These are phyloP conservation scores for Xylariaceae sp. DNA, from an alignment of 2,329 filamentous ascomycete species.

Conservation along the genomic window DNA sequence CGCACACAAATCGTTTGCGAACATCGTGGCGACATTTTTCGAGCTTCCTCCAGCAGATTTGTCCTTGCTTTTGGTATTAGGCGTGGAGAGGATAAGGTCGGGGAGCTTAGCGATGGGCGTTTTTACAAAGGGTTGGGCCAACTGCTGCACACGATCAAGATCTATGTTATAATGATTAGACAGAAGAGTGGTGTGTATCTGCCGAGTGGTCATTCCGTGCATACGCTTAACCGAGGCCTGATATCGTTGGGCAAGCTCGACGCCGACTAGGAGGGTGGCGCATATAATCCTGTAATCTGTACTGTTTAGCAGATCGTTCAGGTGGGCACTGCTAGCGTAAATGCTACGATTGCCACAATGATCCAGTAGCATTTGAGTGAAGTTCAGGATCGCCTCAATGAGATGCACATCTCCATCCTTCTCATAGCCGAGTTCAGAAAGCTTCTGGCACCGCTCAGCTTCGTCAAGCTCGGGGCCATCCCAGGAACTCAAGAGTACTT, in stretches of 20 bases:
- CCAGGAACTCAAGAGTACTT: slow-evolving; percentile 56
- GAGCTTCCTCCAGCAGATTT: slow-evolving; percentile 44
- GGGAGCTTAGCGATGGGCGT: slow-evolving; percentile 51
- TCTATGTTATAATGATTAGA: slow-evolving; percentile 79
- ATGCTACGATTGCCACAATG: slow-evolving; percentile 96
- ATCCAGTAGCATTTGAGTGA: slow-evolving; percentile 82
- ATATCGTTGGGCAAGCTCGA: slow-evolving; percentile 87
- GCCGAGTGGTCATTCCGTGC: slow-evolving; percentile 52
- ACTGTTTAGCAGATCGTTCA: slow-evolving; percentile 85
- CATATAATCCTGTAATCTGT: slow-evolving; percentile 75
- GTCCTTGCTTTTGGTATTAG: slow-evolving; percentile 69
- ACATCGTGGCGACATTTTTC: slow-evolving; percentile 53
- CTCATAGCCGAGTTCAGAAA: slow-evolving; percentile 58
- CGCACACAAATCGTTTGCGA: slow-evolving; percentile 78
- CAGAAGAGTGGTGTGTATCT: slow-evolving; percentile 67
- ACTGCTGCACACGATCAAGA: slow-evolving; percentile 74
- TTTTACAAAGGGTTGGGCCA: slow-evolving; percentile 78
- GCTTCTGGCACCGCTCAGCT: slow-evolving; percentile 40
- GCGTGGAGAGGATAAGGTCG: slow-evolving; percentile 48
- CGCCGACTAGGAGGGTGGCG: slow-evolving; percentile 70
- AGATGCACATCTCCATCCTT: slow-evolving; percentile 75
- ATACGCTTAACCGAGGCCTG: slow-evolving; percentile 80
- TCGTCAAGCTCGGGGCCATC: slow-evolving; percentile 42
- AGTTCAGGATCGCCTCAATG: slow-evolving; percentile 72
- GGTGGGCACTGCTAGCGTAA: slow-evolving; percentile 85